phyloP scores from a whole-genome alignment of 2,329 filamentous ascomycete genomes.

The Aspergillus sp. region DNA sequence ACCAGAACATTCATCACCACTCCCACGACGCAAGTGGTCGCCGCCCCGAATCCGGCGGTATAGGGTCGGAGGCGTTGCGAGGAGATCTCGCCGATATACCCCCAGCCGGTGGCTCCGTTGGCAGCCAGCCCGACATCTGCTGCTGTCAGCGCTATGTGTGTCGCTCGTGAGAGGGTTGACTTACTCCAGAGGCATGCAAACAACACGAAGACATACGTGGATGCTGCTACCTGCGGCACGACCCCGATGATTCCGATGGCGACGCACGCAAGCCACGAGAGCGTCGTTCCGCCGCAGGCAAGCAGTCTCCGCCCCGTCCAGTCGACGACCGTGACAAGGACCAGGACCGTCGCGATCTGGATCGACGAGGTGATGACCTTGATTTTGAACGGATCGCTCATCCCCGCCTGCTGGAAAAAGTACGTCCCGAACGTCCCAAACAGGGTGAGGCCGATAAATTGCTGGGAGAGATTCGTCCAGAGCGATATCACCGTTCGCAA shows the following conservation, averaged over 20 bases:
- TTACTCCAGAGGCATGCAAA: conserved; percentile 12
- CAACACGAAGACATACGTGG: conserved; percentile 5
- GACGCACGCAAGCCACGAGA: conserved; percentile 8
- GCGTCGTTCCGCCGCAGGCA: conserved; percentile 7
- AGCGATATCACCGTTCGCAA: conserved; percentile 12
- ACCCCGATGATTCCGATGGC: conserved; percentile 8
- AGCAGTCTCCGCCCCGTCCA: conserved; percentile 1
- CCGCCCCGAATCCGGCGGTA: conserved; percentile 10
- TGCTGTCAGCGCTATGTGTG: too few relatives aligned
- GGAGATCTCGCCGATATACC: conserved; percentile 36
- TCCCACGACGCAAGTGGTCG: conserved; percentile 7
- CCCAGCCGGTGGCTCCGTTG: conserved; percentile 28
- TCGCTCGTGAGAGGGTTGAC: not conserved
- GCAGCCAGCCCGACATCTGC: conserved; percentile 24
- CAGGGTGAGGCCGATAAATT: conserved; percentile 16
- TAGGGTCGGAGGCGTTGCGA: conserved; percentile 32
- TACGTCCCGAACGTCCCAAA: conserved; percentile 19
- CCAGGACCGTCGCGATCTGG: conserved; percentile 4
- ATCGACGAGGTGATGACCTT: conserved; percentile 10
- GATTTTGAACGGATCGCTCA: conserved; percentile 11
- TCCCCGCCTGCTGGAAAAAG: conserved; percentile 19
- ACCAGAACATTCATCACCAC: conserved; percentile 9
- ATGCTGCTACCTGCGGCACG: not conserved
- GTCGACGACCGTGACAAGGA: conserved; percentile 3
- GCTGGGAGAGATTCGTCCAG: conserved; percentile 15